These are phyloP conservation scores for Tinospora cordifolia DNA, from an alignment of 164 flowering plant species.

Conservation along the genomic window DNA sequence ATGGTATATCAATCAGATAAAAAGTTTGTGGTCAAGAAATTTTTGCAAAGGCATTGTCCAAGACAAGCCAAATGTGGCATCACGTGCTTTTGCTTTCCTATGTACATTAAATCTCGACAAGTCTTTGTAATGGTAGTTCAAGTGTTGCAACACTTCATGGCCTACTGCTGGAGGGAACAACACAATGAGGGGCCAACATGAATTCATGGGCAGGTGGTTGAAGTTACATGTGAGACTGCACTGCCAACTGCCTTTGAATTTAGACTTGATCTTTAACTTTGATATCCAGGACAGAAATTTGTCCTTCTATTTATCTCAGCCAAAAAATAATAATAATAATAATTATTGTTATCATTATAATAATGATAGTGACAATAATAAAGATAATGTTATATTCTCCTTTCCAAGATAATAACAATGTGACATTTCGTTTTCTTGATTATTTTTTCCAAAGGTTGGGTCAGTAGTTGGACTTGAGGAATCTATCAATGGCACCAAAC, in stretches of 20 bases:
- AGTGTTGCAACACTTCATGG: constrained; percentile 1
- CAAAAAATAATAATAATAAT: not conserved
- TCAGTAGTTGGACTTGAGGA: no score
- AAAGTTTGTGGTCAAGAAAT: not conserved
- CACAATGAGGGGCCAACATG: not conserved
- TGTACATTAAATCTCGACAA: not conserved
- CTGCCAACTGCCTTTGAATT: not conserved
- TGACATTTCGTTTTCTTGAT: no score
- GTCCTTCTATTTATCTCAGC: not conserved
- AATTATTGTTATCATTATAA: no score
- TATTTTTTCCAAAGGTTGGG: no score
- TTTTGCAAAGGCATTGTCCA: not conserved
- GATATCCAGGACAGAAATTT: not conserved
- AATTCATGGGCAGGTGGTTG: not conserved
- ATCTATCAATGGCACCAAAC: no score
- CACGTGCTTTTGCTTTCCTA: not conserved
- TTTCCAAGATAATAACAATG: no score
- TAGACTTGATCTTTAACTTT: not conserved
- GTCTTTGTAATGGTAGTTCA: not conserved
- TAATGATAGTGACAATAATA: no score
- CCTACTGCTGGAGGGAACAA: not conserved
- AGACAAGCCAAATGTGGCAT: not conserved
- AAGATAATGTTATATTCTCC: no score
- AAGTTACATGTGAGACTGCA: not conserved
- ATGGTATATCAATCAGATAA: not conserved